Conservation (phyloP, 768 basidiomycete genomes). For the Kockovaella imperatae region DNA sequence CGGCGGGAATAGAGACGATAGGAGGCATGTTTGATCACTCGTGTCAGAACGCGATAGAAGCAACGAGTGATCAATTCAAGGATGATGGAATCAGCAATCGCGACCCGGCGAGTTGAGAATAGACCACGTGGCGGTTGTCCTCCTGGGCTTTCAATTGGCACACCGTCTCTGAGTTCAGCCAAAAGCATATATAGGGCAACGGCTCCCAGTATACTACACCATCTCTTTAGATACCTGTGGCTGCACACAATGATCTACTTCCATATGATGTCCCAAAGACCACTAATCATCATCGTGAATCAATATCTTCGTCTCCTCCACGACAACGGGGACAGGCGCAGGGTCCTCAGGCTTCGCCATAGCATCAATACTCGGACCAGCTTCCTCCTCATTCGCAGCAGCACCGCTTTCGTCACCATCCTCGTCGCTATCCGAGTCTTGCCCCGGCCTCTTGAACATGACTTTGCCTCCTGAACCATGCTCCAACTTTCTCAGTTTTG, state of each 20-base stretch:
- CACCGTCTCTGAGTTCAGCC: no score
- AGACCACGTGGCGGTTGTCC: no score
- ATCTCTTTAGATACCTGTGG: no score
- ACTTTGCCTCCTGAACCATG: slow-evolving; percentile 57
- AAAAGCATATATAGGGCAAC: no score
- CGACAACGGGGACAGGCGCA: slow-evolving; percentile 1
- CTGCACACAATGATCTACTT: no score
- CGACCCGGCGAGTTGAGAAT: no score
- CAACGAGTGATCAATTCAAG: no score
- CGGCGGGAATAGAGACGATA: slow-evolving; percentile 56
- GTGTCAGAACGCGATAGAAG: no score
- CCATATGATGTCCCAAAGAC: no score
- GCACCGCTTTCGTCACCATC: slow-evolving; percentile 44
- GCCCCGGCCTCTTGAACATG: slow-evolving; percentile 53
- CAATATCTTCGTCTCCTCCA: slow-evolving; percentile 38
- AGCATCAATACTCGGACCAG: slow-evolving; percentile 23
- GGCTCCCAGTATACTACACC: no score
- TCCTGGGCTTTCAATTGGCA: no score
- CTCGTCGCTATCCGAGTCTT: slow-evolving; percentile 36
- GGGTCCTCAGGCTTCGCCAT: slow-evolving; percentile 10
- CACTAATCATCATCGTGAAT: slow-evolving; percentile 47
- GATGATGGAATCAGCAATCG: no score
- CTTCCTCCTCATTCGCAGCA: slow-evolving; percentile 33
- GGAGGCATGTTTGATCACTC: slow-evolving; percentile 45
- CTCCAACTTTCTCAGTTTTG: slow-evolving; percentile 47